Conservation (phyloP, 768 basidiomycete species). For the Fomitopsis serialis region DNA sequence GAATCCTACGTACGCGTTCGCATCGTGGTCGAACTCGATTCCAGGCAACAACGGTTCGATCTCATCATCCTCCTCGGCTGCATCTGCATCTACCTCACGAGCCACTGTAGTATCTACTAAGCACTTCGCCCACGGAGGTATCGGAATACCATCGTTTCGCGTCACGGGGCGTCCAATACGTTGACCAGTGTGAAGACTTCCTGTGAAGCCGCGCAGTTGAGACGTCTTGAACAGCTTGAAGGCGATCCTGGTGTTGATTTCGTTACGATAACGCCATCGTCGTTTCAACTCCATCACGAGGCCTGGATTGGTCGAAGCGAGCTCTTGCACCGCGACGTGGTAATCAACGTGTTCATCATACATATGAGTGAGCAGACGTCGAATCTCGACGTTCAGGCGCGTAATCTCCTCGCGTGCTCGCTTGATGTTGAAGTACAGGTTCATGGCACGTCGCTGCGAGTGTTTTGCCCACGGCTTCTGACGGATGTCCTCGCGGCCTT, state of each 20-base stretch:
- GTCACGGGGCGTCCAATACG: not conserved
- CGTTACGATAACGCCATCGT: slow-evolving; percentile 1
- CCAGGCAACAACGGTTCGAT: too few species aligned
- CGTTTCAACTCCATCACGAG: slow-evolving; percentile 4
- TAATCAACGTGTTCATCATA: slow-evolving; percentile 20
- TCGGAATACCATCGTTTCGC: not conserved
- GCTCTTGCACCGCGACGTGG: not conserved
- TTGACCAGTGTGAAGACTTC: too few species aligned
- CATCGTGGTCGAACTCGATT: too few species aligned
- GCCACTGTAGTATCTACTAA: not conserved
- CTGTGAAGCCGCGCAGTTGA: too few species aligned
- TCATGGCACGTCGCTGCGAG: slow-evolving; percentile 31
- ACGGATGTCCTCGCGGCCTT: slow-evolving; percentile 25
- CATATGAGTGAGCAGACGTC: slow-evolving; percentile 21
- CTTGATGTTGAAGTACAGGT: slow-evolving; percentile 23
- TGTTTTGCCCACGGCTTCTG: slow-evolving; percentile 26
- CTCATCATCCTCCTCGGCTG: too few species aligned
- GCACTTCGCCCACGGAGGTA: not conserved
- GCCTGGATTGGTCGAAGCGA: not conserved
- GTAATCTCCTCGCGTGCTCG: slow-evolving; percentile 27
- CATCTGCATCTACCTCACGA: too few species aligned
- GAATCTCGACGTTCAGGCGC: slow-evolving; percentile 28
- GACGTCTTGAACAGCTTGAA: not conserved
- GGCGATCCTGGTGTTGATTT: slow-evolving; percentile 1
- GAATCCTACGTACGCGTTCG: too few species aligned